Percentiles rank a stretch among this genome's conserved stretches.
These are phyloP conservation scores for Exophiala calicioides DNA, from an alignment of 2,329 filamentous ascomycete genomes.

Conservation along the genomic window DNA sequence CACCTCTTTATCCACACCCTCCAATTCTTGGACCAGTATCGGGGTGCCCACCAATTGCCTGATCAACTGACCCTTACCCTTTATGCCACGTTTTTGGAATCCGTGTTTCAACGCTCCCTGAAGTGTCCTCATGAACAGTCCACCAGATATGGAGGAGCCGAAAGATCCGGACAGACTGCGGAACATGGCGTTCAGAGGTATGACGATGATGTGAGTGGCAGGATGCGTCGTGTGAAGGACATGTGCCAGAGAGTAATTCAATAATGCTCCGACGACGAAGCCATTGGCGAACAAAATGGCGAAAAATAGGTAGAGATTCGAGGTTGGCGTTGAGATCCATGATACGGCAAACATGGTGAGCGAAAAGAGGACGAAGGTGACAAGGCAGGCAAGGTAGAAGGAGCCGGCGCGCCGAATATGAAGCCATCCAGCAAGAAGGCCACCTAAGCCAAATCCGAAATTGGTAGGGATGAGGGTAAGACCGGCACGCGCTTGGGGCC, in stretches of 20 bases:
- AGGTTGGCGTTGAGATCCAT: constrained; percentile 54
- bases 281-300: constrained; percentile 63
- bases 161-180: constrained; percentile 80
- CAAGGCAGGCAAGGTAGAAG: constrained; percentile 67
- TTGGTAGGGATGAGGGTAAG: constrained; percentile 81
- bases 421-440: constrained; percentile 70
- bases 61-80: constrained; percentile 49
- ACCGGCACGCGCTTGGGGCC: constrained; percentile 69
- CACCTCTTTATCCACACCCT: constrained; percentile 52
- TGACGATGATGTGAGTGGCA: constrained; percentile 71
- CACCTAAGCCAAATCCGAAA: constrained; percentile 72
- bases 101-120: constrained; percentile 56
- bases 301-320: constrained; percentile 58
- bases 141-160: constrained; percentile 76
- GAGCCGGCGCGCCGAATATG: constrained; percentile 73
- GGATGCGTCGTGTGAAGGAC: constrained; percentile 69
- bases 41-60: constrained; percentile 61
- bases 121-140: constrained; percentile 68
- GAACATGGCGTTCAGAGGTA: constrained; percentile 75
- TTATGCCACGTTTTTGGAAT: constrained; percentile 52
- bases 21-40: constrained; percentile 52
- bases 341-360: constrained; percentile 61
- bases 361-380: constrained; percentile 64
- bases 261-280: constrained; percentile 67
- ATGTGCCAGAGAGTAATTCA: constrained; percentile 83